Base-by-base conservation (phyloP, 2,329 filamentous ascomycete species). In the Fusarium verrucosum region DNA sequence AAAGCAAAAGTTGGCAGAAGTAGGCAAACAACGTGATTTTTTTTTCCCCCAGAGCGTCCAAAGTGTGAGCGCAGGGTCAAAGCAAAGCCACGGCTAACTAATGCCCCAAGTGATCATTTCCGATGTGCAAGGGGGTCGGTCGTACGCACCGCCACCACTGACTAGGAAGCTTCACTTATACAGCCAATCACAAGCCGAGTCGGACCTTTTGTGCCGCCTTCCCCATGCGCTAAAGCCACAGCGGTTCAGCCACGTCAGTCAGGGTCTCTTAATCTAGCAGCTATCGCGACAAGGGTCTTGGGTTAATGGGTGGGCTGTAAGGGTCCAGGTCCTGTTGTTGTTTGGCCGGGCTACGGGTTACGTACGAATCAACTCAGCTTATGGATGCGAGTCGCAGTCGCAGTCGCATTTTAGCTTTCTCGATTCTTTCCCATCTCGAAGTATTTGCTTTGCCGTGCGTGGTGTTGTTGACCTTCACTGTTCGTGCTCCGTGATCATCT, bases 61-160 rank as follows among this genome's bases (percentile, higher is more conserved):
- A 6, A 14, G 35, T n/a, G 30, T 32, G 7, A 32, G 30, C 10
- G 42, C 16, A 45, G n/a, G 20, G 42, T 23, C 42, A 45, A 17
- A 23, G 42, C 42, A 59, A 50, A 53, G 62, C 62, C 57, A 58
- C 47, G 32, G 42, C 44, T 16, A 33, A 58, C 44, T 16, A 33
- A 58, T 47, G 41, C 46, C 57, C 49, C 16, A 41, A 64, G 57
- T 58, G 62, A 64, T 70, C 67, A 70, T 68, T 64, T 68, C 66
- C 66, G 57, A 62, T 32, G 26, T 22, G 25, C 43, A 42, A 58
- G 36, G 55, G 53, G 38, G 47, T 36, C 44, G 47, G 47, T 30
- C 28, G 61, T 47, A 50, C 52, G 66, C 67, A 70, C 67, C 54
- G 67, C 67, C 67, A 70, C 67, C 38, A 20, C 17, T 10, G 22